Base-by-base conservation (phyloP, 306 rosid species). In the Acmispon strigosus region DNA sequence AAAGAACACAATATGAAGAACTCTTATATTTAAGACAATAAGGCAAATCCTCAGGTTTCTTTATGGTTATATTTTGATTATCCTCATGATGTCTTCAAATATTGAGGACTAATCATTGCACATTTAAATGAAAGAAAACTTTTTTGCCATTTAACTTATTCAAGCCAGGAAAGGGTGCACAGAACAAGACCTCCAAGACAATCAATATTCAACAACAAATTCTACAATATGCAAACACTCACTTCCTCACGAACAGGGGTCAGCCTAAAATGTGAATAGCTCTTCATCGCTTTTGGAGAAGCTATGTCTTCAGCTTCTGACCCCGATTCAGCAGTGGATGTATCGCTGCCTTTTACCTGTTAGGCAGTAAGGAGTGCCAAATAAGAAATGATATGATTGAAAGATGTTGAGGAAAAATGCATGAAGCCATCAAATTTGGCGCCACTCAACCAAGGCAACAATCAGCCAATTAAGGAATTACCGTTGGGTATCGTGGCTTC, bases 161-260 rank as follows among this genome's bases (percentile, higher is more conserved):
- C 14, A 29, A 58, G 65, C 50, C 36, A 22, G 36, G 48, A 52
- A n/a, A 34, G 36, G 13, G 12, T 7, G 41, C 74, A 49, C n/a
- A 32, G 8, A 32, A 45, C 7, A 34, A 60, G 49, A 34, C 65
- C 34, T 32, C 17, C 9, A 19, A 19, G 44, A 74, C 59, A 48
- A 39, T 39, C 11, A 39, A 39, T 32, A 69, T 17, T 16, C 49
- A 47, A 69, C 19, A 56, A 61, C 48, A 55, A 48, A 13, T 67
- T 81, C 17, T 18, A 34, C 42, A 75, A 52, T 67, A 73, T 78
- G 57, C 22, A 6, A 76, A 57, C 67, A 84, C 89, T 69, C 82
- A 94, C 99, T 82, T 94, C 99, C 87, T 94, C 99, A 3, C 95
- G 97, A 80, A 94, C 99, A 76, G 99, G 99, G 70, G 99, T 94